Percentiles rank a stretch among this genome's conserved stretches.
Evolutionary conservation across 2,329 filamentous ascomycete species (phyloP).

Genomic region (Pezicula radicicola): DNA sequence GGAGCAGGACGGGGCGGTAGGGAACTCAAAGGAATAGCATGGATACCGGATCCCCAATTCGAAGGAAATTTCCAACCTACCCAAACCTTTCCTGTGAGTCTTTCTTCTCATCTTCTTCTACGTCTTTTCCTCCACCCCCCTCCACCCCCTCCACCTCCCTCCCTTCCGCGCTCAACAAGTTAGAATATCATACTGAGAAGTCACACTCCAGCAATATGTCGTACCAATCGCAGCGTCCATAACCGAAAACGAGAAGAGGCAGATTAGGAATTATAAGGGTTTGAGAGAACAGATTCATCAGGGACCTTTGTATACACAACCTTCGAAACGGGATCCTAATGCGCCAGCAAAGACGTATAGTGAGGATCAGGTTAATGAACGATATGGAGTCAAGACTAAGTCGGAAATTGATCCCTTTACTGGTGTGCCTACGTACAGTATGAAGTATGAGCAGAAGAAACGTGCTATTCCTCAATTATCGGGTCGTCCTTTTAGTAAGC

Average conservation of each 20-base stretch:
- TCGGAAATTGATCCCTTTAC: slow-evolving; percentile 57
- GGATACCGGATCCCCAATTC: slow-evolving; percentile 24
- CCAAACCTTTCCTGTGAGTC: slow-evolving; percentile 42
- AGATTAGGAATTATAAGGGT: slow-evolving; percentile 46
- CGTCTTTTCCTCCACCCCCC: background rate
- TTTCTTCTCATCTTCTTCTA: background rate
- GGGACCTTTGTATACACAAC: slow-evolving; percentile 50
- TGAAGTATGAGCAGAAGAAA: slow-evolving; percentile 54
- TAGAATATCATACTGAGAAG: no score
- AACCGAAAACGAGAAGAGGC: slow-evolving; percentile 39
- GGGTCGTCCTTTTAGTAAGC: slow-evolving; percentile 51
- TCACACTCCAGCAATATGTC: slow-evolving; percentile 22
- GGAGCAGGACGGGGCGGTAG: slow-evolving; percentile 12
- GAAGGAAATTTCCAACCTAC: slow-evolving; percentile 37
- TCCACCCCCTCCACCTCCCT: background rate
- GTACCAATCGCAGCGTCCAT: slow-evolving; percentile 35
- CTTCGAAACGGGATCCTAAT: slow-evolving; percentile 28
- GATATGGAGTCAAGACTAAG: slow-evolving; percentile 26
- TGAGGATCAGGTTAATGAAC: slow-evolving; percentile 33
- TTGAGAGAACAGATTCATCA: slow-evolving; percentile 54
- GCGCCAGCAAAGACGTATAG: slow-evolving; percentile 37
- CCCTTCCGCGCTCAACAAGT: no score
- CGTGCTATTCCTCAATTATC: slow-evolving; percentile 51
- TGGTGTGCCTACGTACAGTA: slow-evolving; percentile 57
- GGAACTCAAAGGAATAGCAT: slow-evolving; percentile 26